Percentiles rank a stretch among this genome's conserved stretches.
These are phyloP conservation scores for Phytophthora chlamydospora DNA, from an alignment of 352 stramenopile species.

Conservation along the genomic window DNA sequence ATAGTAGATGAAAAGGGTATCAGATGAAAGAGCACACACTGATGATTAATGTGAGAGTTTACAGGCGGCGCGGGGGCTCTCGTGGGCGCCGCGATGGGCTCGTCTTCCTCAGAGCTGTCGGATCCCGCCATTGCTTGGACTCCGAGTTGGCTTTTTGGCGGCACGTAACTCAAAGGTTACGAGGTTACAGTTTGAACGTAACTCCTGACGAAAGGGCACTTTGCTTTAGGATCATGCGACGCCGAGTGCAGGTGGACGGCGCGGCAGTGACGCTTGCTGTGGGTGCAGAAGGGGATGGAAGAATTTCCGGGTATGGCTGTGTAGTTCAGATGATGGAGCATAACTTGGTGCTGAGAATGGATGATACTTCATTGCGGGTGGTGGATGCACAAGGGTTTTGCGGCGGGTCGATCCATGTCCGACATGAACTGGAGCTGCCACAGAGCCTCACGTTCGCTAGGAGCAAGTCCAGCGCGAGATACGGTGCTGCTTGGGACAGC, in stretches of 20 bases:
- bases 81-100: slow-evolving; percentile 59
- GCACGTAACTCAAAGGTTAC: slow-evolving; percentile 12
- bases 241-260: slow-evolving; percentile 7
- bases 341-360: slow-evolving; percentile 14
- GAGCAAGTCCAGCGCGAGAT: background rate
- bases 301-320: background rate
- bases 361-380: slow-evolving; percentile 9
- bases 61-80: slow-evolving; percentile 15
- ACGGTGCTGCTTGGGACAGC: slow-evolving; percentile 10
- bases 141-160: slow-evolving; percentile 10
- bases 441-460: slow-evolving; percentile 2
- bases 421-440: slow-evolving; percentile 18
- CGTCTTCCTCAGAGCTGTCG: slow-evolving; percentile 88
- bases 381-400: slow-evolving; percentile 24
- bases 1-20: slow-evolving; percentile 1
- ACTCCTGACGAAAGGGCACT: background rate
- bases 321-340: slow-evolving; percentile 1
- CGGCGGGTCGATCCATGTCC: slow-evolving; percentile 2
- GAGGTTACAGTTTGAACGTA: no score
- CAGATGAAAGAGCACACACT: background rate
- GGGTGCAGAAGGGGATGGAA: slow-evolving; percentile 9
- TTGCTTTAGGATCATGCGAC: slow-evolving; percentile 11
- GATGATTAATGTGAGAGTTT: background rate
- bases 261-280: slow-evolving; percentile 11
- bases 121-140: slow-evolving; percentile 38